Percentiles rank a stretch among this genome's conserved stretches.
Conservation (phyloP, 2,329 filamentous ascomycete species). For the Stagonosporopsis cucurbitacearum region DNA sequence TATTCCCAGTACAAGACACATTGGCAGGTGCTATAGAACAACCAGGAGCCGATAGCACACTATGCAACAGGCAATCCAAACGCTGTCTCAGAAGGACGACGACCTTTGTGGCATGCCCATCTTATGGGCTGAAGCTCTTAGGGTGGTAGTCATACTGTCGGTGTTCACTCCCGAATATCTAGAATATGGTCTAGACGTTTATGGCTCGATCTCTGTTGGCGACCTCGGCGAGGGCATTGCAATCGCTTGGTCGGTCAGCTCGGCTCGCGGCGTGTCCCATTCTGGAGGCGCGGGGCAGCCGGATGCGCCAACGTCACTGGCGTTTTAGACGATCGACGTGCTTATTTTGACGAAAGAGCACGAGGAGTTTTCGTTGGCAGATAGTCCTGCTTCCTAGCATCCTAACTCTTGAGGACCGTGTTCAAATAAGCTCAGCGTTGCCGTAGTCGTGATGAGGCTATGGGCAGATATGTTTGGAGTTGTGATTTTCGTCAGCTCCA, state of each 20-base stretch:
- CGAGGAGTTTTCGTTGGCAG: not conserved
- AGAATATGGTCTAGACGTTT: too few species aligned
- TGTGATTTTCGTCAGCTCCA: not conserved
- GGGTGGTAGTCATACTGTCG: too few species aligned
- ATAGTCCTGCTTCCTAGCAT: not conserved
- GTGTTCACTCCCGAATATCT: too few species aligned
- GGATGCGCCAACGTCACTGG: conserved; percentile 10
- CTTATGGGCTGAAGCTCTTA: too few species aligned
- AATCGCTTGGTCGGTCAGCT: conserved; percentile 2
- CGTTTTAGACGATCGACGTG: not conserved
- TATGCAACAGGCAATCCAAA: too few species aligned
- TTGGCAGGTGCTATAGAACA: too few species aligned
- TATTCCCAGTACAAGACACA: too few species aligned
- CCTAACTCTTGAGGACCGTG: not conserved
- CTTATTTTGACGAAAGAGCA: not conserved
- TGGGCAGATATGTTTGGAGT: conserved; percentile 7
- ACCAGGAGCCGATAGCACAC: too few species aligned
- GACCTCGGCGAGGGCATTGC: not conserved
- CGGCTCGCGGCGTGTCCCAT: conserved; percentile 6
- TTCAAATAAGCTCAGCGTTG: not conserved
- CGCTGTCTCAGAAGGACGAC: too few species aligned
- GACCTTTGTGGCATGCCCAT: too few species aligned
- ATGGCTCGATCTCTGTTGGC: not conserved
- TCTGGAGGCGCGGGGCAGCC: conserved; percentile 13
- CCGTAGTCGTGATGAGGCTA: conserved; percentile 6